These are phyloP conservation scores for Vitrella brassicaformis DNA, from an alignment of 73 alveolate genomes.

Conservation along the genomic window DNA sequence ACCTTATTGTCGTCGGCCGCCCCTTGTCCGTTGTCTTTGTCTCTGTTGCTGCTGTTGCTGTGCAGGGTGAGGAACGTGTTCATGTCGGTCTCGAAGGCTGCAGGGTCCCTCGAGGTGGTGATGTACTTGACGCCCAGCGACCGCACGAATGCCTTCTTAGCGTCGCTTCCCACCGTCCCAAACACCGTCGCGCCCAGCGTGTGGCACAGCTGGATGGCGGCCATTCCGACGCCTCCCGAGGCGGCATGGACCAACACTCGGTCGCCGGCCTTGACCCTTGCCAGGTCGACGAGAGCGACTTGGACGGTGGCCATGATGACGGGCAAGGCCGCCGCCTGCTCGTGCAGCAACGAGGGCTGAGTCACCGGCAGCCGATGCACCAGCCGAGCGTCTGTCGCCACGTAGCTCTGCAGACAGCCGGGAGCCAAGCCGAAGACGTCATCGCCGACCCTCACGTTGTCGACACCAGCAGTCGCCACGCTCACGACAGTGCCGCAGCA, in stretches of 20 bases:
- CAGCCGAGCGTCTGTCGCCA: slow-evolving; percentile 15
- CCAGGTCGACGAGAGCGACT: slow-evolving; percentile 11
- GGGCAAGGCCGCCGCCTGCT: slow-evolving; percentile 36
- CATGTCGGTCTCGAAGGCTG: slow-evolving; percentile 34
- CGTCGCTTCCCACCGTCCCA: slow-evolving; percentile 23
- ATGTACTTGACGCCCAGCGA: slow-evolving; percentile 18
- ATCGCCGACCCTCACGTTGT: slow-evolving; percentile 13
- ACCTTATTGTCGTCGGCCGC: slow-evolving; percentile 19
- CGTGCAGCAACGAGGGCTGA: not conserved
- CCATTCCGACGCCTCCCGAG: slow-evolving; percentile 37
- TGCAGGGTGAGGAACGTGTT: slow-evolving; percentile 29
- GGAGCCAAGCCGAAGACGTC: slow-evolving; percentile 38
- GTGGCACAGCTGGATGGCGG: slow-evolving; percentile 32
- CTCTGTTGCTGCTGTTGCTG: too few species aligned
- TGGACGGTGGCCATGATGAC: slow-evolving; percentile 31
- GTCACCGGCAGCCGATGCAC: not conserved
- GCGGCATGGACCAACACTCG: slow-evolving; percentile 37
- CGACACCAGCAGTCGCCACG: slow-evolving; percentile 9
- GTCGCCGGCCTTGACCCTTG: slow-evolving; percentile 25
- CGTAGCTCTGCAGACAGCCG: slow-evolving; percentile 37
- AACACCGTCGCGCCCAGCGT: slow-evolving; percentile 36
- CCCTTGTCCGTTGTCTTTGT: too few species aligned
- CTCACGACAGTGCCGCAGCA: slow-evolving; percentile 28
- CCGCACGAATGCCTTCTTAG: slow-evolving; percentile 6
- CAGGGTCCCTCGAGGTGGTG: slow-evolving; percentile 30